Evolutionary conservation across 176 grass and related monocot genomes (phyloP), one percentile per base, ranked within the genome.

Genomic region (Oryza australiensis): DNA sequence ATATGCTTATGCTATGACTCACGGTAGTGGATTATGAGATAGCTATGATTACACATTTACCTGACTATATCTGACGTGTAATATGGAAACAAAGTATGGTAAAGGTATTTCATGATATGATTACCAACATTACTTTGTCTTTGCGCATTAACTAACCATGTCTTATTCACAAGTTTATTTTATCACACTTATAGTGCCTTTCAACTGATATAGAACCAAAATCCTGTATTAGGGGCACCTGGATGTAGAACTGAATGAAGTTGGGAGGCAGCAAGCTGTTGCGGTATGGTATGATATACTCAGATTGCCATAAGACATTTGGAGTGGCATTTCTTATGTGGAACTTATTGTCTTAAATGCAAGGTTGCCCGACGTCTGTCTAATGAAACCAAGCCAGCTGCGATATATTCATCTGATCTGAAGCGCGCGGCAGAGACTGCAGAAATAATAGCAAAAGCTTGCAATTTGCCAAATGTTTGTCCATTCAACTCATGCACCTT

Each of bases 381-480:
- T 18, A 95, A 94, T 80, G 93, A 94, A 76, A 66, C 30, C 42
- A 99, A 92, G 43, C 77, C 83, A 53, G 42, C 68, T 88, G 89
- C 89, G 13, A 93, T 99, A 75, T 99, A 95, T 59, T 90, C 96
- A 14, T 99, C 93, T 62, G 96, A 99, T 85, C 68, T 99, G 77
- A 95, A 99, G 89, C 89, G 93, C 51, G 93, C 91, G 11, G 83
- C 87, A 34, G 87, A 99, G 53, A 99, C 96, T 62, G 93, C 96
- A 49, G 80, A 67, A 68, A 90, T 80, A 63, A 92, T 99, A 23
- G 96, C 91, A 86, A 85, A 82, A 48, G 26, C 40, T 65, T 99
- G 91, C 85, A 70, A 66, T 70, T 77, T 99, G 26, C 78, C 89
- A 88, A 80, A 98, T 92, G 96, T 95, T 83, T 64, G 42, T 70